These are phyloP conservation scores for Peterozyma toletana DNA, from an alignment of 805 yeast genomes.

Conservation along the genomic window DNA sequence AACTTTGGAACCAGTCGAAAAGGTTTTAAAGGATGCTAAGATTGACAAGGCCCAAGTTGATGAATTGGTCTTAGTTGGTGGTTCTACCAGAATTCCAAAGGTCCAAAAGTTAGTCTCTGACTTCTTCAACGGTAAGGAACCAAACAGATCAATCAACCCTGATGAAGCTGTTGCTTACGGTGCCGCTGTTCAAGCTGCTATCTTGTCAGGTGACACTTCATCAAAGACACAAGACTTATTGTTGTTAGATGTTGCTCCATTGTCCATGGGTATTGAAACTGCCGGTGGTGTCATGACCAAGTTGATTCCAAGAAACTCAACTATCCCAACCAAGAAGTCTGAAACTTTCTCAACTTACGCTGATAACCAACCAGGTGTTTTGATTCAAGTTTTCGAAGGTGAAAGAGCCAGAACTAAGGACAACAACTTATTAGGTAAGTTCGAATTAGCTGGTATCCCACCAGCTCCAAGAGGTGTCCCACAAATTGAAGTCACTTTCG, in stretches of 20 bases:
- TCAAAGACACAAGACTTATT: constrained; percentile 92
- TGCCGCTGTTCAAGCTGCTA: constrained; percentile 98
- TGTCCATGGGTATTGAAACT: constrained; percentile 95
- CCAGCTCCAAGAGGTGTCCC: constrained; percentile 99
- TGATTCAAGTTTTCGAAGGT: constrained; percentile 97
- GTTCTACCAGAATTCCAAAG: constrained; percentile 97
- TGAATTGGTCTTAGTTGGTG: constrained; percentile 95
- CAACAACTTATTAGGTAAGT: constrained; percentile 94
- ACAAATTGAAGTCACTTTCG: constrained; percentile 96
- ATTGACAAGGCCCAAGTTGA: constrained; percentile 83
- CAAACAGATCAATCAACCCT: constrained; percentile 93
- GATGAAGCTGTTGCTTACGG: constrained; percentile 99
- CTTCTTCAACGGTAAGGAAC: constrained; percentile 96
- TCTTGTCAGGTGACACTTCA: constrained; percentile 90
- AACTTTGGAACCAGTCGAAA: constrained; percentile 92
- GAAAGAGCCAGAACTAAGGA: constrained; percentile 96
- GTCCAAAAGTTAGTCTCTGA: constrained; percentile 93
- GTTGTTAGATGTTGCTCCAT: constrained; percentile 93
- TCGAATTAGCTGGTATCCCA: constrained; percentile 93
- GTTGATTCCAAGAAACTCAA: constrained; percentile 96
- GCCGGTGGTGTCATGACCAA: constrained; percentile 99
- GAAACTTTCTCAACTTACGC: constrained; percentile 95
- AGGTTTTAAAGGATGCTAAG: constrained; percentile 86
- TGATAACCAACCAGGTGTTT: constrained; percentile 98
- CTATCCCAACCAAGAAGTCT: constrained; percentile 96